Evolutionary conservation across 2,329 filamentous ascomycete species (phyloP), one percentile per base, ranked within the genome.

Genomic region (Aspergillus sergii): DNA sequence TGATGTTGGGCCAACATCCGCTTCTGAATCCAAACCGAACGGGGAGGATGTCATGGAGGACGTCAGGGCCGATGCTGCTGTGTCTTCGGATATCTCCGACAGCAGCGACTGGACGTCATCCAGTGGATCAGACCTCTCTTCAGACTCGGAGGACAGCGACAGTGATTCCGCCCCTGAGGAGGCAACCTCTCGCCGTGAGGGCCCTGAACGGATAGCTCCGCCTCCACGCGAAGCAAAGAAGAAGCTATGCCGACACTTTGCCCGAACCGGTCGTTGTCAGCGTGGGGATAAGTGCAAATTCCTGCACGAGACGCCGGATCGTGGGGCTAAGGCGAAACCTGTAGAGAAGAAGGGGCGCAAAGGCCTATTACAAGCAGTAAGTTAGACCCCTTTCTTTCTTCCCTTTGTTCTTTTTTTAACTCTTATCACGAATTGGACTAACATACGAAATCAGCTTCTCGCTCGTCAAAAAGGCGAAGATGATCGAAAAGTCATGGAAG

Each of bases 321-420:
- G 69, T 60, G 68, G 58, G 41, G 61, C 62, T 19, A 76, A 76
- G 64, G 16, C 67, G n/a, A 74, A 73, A 63, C 61, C 66, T 10
- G 60, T 65, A 34, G 72, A 72, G 64, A 71, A 70, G 62, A 72
- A 71, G 62, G 72, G 66, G 64, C 71, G 79, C 62, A 80, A 81
- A 68, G 77, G 80, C 34, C 71, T 83, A 57, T 77, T 78, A 59
- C 78, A 82, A 64, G 73, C 78, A 62, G 80, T 81, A 66, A 71
- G 78, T 75, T 45, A 41, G 57, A 28, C 30, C 32, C 34, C 45
- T 30, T 30, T 10, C 19, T 2, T 36, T 36, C 14, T 36, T 36
- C 26, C 26, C 26, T 28, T 28, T 28, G 23, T 28, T 28, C 26
- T 16, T 1, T 7, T 16, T 14, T 6, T 1, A 30, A 50, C 36